These are phyloP conservation scores for Botrytis tulipae DNA, from an alignment of 2,329 filamentous ascomycete species.

Conservation along the genomic window DNA sequence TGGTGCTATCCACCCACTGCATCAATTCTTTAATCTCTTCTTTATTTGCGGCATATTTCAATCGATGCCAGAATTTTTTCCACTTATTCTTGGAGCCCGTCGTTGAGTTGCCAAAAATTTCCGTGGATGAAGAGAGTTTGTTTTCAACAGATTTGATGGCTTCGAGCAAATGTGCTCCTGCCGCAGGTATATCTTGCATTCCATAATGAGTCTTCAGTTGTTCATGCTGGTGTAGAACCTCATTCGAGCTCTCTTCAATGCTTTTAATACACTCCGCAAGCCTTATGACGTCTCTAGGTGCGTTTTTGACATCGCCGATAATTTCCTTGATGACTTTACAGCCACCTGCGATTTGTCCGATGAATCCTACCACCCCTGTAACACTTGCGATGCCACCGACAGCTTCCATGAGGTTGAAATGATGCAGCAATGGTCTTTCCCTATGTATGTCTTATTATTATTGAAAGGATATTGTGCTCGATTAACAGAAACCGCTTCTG, in stretches of 20 bases:
- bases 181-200: background rate
- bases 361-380: background rate
- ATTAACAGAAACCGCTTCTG: rapidly evolving
- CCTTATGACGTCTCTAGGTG: background rate
- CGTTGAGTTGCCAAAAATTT: background rate
- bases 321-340: background rate
- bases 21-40: background rate
- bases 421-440: background rate
- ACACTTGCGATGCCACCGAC: background rate
- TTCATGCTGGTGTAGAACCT: background rate
- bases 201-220: background rate
- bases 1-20: background rate
- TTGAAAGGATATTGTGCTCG: background rate
- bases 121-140: background rate
- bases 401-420: background rate
- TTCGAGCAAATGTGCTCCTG: background rate
- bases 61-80: background rate
- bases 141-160: background rate
- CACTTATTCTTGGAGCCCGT: background rate
- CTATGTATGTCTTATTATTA: background rate
- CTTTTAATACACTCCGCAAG: background rate
- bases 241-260: background rate
- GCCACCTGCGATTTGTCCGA: background rate
- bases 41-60: background rate
- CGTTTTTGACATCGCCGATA: background rate